Evolutionary conservation across 2,329 filamentous ascomycete genomes (phyloP).

Genomic region (Seiridium unicorne): DNA sequence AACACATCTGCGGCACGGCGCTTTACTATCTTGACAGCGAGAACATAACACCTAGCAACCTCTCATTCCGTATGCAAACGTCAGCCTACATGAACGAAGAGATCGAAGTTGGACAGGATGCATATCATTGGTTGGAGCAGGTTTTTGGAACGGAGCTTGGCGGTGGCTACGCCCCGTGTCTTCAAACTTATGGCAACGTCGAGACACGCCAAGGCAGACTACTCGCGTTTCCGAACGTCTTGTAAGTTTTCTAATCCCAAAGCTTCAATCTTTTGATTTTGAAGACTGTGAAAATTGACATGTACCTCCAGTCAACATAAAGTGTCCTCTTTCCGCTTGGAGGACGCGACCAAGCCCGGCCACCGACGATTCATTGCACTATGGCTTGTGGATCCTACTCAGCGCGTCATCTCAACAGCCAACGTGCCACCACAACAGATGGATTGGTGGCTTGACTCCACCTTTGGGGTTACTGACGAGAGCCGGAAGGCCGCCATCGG

Average conservation of each 20-base stretch:
- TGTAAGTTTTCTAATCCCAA: conserved; percentile 6
- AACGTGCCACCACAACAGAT: conserved; percentile 6
- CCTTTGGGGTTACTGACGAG: not conserved
- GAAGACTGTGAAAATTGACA: not conserved
- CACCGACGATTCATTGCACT: not conserved
- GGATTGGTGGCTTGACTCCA: not conserved
- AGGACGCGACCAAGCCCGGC: not conserved
- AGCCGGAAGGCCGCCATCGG: not conserved
- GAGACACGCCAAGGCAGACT: conserved; percentile 19
- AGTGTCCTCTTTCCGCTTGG: not conserved
- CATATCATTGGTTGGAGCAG: conserved; percentile 8
- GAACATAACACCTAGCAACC: conserved; percentile 50
- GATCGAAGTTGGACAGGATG: not conserved
- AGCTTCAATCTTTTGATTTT: not conserved
- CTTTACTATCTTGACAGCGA: conserved; percentile 32
- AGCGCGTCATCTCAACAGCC: not conserved
- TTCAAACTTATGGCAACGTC: conserved; percentile 22
- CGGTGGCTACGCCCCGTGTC: not conserved
- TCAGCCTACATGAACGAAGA: not conserved
- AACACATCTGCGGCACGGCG: conserved; percentile 17
- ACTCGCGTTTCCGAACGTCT: conserved; percentile 23
- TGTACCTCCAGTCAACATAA: not conserved
- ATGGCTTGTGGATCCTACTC: not conserved
- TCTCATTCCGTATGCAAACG: conserved; percentile 45
- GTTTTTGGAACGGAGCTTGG: not conserved